phyloP scores from a whole-genome alignment of 208 protist species.

The Wallacemonas sp. region DNA sequence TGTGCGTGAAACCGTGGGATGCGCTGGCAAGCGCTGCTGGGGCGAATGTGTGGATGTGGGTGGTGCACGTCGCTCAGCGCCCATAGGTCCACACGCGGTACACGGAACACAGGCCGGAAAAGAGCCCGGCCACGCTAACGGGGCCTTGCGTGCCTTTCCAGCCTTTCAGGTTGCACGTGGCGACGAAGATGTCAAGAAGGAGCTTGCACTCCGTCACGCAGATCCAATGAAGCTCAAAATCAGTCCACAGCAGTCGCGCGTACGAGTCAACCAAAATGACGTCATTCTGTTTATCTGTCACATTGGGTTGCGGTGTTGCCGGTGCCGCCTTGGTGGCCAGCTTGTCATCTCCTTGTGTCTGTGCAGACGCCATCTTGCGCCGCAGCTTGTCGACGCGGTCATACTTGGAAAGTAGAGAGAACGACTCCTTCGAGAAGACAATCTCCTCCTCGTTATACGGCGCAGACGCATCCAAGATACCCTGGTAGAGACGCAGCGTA shows the following conservation, averaged over 20 bases:
- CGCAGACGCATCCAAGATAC: slow-evolving; percentile 71
- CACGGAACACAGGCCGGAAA: slow-evolving; percentile 85
- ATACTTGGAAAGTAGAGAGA: slow-evolving; percentile 86
- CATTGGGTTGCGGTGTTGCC: not conserved
- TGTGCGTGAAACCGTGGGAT: too few species aligned
- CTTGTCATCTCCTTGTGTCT: not conserved
- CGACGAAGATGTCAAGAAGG: slow-evolving; percentile 87
- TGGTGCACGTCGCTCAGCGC: too few species aligned
- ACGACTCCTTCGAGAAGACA: slow-evolving; percentile 67
- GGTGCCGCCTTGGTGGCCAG: slow-evolving; percentile 23
- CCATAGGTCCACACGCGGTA: slow-evolving; percentile 92
- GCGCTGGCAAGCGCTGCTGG: not conserved
- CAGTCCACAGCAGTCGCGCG: slow-evolving; percentile 80
- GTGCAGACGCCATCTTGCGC: slow-evolving; percentile 33
- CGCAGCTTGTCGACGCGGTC: slow-evolving; percentile 85
- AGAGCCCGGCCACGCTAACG: slow-evolving; percentile 75
- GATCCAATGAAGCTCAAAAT: slow-evolving; percentile 91
- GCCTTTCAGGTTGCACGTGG: slow-evolving; percentile 42
- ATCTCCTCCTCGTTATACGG: slow-evolving; percentile 41
- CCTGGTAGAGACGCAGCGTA: slow-evolving; percentile 80
- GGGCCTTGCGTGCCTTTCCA: slow-evolving; percentile 66
- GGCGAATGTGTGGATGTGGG: too few species aligned
- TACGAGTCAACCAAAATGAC: slow-evolving; percentile 79
- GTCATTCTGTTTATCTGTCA: slow-evolving; percentile 20
- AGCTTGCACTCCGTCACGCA: slow-evolving; percentile 87